Base-by-base conservation (phyloP, 2,329 filamentous ascomycete genomes). In the Aspergillus tubingensis region DNA sequence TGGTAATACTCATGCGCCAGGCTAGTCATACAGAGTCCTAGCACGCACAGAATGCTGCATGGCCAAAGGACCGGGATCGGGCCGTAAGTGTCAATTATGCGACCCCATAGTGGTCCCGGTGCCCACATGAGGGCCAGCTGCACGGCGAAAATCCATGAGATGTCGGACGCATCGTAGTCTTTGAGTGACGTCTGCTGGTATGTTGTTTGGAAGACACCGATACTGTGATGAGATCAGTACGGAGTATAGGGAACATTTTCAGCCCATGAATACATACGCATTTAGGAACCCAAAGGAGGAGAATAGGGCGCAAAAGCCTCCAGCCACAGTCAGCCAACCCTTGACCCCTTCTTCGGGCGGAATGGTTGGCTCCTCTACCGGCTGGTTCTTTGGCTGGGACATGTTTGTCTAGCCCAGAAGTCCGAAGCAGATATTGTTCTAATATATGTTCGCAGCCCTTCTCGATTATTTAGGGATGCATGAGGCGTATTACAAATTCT, bases 101-200 rank as follows among this genome's bases (percentile, higher is more conserved):
- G 62, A 7, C 63, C 62, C 27, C 54, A 65, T 5, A 71, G 64
- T 2, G 70, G 62, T 8, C 70, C 70, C 15, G 63, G 63, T 7
- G 64, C 60, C 56, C 67, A 69, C 68, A 72, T 80, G 65, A 81
- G 72, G 62, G 80, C 81, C 8, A 77, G 72, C 61, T 82, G 72
- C n/a, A 79, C 64, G 5, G 78, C 79, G 6, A 77, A 67, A 3
- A 81, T 82, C 79, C 80, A 82, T 8, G 79, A 71, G 6, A 82
- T 73, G 7, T 75, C 76, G 8, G 73, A 77, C 0, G 78, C 66
- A 1, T 74, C 72, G 54, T 79, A 76, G 7, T 74, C 60, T n/a
- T 60, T 65, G 3, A 82, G 72, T 48, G 77, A 75, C 44, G 80
- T 70, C 8, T 69, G 70, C 59, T 79, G 68, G 62, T 82, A 82